Evolutionary conservation across 495 filamentous ascomycete genomes (phyloP).

Genomic region (Penicillium pancosmium): DNA sequence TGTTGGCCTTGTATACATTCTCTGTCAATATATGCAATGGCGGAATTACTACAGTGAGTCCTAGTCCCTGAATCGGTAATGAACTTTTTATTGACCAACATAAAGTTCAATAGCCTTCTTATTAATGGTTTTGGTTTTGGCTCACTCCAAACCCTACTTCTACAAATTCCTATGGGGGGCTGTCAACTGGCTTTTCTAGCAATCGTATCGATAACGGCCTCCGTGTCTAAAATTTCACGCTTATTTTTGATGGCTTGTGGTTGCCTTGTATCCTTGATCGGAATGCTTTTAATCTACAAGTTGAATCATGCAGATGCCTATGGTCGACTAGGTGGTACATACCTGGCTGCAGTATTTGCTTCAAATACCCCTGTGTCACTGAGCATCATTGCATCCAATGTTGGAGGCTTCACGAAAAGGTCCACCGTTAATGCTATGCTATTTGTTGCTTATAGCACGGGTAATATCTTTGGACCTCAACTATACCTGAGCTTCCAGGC

Average conservation of each 20-base stretch:
- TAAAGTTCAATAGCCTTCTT: conserved; percentile 23
- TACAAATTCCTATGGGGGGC: conserved; percentile 28
- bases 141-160: conserved; percentile 25
- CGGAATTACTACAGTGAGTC: conserved; percentile 28
- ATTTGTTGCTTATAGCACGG: conserved; percentile 15
- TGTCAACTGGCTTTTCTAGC: conserved; percentile 31
- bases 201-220: conserved; percentile 25
- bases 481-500: conserved; percentile 13
- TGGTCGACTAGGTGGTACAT: conserved; percentile 48
- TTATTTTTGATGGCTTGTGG: conserved; percentile 16
- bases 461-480: conserved; percentile 16
- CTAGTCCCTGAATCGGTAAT: too few relatives aligned
- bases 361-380: conserved; percentile 46
- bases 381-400: conserved; percentile 21
- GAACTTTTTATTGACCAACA: neutral
- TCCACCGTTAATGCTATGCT: conserved; percentile 10
- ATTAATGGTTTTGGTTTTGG: conserved; percentile 33
- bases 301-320: conserved; percentile 39
- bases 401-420: conserved; percentile 31
- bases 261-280: conserved; percentile 7
- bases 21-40: conserved; percentile 28
- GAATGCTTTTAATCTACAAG: conserved; percentile 14
- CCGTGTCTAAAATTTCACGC: conserved; percentile 15
- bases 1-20: conserved; percentile 19
- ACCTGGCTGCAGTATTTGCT: conserved; percentile 46